Percentiles rank a stretch among this genome's conserved stretches.
Conservation (phyloP, 805 yeast species). For the Yamadazyma kitorensis region DNA sequence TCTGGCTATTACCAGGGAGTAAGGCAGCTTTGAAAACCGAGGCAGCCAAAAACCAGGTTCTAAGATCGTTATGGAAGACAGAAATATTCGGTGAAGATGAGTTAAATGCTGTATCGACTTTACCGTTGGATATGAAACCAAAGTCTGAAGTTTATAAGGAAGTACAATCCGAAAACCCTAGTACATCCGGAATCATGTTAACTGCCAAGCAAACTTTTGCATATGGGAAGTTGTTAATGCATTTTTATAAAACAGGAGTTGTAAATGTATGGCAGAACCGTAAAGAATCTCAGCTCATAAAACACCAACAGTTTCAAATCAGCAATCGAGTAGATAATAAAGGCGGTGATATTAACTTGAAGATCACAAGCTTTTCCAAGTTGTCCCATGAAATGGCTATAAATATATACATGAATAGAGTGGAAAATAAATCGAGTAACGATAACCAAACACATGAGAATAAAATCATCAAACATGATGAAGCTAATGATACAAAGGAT, state of each 20-base stretch:
- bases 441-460: constrained; percentile 6
- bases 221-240: constrained; percentile 44
- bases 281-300: constrained; percentile 16
- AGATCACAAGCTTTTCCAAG: constrained; percentile 32
- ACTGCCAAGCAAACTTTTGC: constrained; percentile 38
- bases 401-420: constrained; percentile 30
- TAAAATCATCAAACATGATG: constrained; percentile 2
- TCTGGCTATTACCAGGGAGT: not conserved
- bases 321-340: constrained; percentile 6
- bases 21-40: constrained; percentile 1
- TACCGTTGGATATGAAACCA: constrained; percentile 28
- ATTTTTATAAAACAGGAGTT: constrained; percentile 59
- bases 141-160: constrained; percentile 25
- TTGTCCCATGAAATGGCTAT: constrained; percentile 36
- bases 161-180: constrained; percentile 19
- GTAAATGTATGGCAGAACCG: constrained; percentile 51
- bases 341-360: constrained; percentile 24
- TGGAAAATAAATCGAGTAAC: constrained; percentile 31
- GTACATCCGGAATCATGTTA: constrained; percentile 14
- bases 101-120: constrained; percentile 27
- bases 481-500: not conserved
- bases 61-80: constrained; percentile 10
- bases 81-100: constrained; percentile 4
- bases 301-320: constrained; percentile 1
- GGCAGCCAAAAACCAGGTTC: constrained; percentile 4